Conservation (phyloP, 208 protist genomes). For the Leishmania mexicana region DNA sequence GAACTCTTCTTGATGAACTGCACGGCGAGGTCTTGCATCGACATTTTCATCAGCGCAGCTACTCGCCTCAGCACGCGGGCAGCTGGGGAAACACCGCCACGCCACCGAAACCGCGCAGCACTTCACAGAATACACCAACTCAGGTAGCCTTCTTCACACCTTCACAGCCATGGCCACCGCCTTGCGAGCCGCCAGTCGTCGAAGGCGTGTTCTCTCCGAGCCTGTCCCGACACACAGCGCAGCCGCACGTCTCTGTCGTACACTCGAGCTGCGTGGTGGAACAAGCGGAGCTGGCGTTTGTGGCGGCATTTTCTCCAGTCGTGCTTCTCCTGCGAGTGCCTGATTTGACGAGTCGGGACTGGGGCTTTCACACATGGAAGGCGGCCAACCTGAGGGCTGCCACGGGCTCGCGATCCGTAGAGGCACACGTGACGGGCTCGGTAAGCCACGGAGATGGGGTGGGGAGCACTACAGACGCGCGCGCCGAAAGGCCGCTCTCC, state of each 20-base stretch:
- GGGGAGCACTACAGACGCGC: background rate
- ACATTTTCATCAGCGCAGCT: background rate
- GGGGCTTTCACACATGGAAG: background rate
- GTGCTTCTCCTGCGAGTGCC: conserved; percentile 15
- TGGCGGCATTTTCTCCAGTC: conserved; percentile 7
- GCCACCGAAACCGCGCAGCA: background rate
- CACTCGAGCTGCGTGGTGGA: conserved; percentile 30
- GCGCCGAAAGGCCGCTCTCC: background rate
- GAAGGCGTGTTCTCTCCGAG: background rate
- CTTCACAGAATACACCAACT: background rate
- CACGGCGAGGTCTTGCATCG: background rate
- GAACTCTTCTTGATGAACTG: background rate
- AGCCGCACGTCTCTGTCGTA: conserved; percentile 5
- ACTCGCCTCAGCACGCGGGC: background rate
- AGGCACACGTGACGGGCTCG: background rate
- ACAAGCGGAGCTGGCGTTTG: conserved; percentile 17
- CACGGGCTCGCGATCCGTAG: background rate
- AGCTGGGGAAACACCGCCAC: background rate
- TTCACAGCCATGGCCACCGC: background rate
- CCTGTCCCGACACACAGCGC: background rate
- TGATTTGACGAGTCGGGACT: background rate
- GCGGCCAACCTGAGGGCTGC: background rate
- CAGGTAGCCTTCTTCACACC: no score
- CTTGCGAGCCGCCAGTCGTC: background rate
- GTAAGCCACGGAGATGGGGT: background rate